Base-by-base conservation (phyloP, 2,329 filamentous ascomycete genomes). In the Herpomyces periplanetae region DNA sequence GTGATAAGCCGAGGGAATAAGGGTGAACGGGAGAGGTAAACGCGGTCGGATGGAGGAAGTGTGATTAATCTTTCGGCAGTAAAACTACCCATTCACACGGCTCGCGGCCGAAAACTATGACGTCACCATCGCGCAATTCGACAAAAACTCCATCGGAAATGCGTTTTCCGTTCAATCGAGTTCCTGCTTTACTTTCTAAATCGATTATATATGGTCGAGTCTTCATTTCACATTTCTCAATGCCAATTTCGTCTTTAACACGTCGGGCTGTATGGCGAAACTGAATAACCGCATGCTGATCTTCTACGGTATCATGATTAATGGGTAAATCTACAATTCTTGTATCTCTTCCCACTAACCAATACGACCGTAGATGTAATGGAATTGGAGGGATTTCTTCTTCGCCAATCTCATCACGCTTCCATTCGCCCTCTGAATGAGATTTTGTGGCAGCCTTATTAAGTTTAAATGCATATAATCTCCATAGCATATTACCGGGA, bases 281-380 rank as follows among this genome's bases (percentile, higher is more conserved):
- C 35, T 96, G 80, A 16, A 96, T 51, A 5, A 73, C 80, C 1
- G 75, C 75, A 36, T 96, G 80, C 39, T 96, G 80, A 38, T 84
- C 84, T 35, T 69, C 85, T 31, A 71, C 58, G 37, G 69, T 88
- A 1, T 73, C 71, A 34, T 96, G 75, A 32, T 85, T 69, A 4
- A 84, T 53, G 2, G 55, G 44, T 22, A 87, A 45, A 34, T 96
- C 80, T 2, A 66, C 69, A 3, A 96, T 61, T 3, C 60, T 43
- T 20, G 50, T 37, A 29, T 88, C 73, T 17, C 73, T 50, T 1
- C 80, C 80, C 5, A 88, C 43, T 10, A 96, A 44, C 80, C 80
- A 96, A 41, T 69, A 87, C 31, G 62, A 84, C 24, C 68, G 57
- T 21, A 47, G 41, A 22, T 51, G 49, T 18, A 96, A 45, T 23